A percentile compares a stretch with the other conserved stretches of the same genome.
These are phyloP conservation scores for Mycena filopes DNA, from an alignment of 768 basidiomycete genomes.

Conservation along the genomic window DNA sequence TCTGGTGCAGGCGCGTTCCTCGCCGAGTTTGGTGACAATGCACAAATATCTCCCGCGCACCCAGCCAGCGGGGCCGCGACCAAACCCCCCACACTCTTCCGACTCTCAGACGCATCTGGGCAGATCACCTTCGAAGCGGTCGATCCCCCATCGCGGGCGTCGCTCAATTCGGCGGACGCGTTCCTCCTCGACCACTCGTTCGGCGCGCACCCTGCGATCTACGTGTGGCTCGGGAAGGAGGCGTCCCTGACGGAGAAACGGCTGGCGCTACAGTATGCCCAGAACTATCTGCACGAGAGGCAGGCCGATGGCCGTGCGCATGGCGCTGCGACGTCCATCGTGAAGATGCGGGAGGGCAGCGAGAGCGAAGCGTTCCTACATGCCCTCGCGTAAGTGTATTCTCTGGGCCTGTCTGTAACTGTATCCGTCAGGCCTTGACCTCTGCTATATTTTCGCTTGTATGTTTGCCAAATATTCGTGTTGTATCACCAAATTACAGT, in stretches of 20 bases:
- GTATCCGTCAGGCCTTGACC: not conserved
- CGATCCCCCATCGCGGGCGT: conserved; percentile 39
- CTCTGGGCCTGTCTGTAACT: not conserved
- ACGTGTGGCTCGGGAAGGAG: conserved; percentile 67
- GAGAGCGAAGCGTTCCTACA: conserved; percentile 61
- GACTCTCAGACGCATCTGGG: conserved; percentile 60
- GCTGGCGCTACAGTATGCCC: conserved; percentile 66
- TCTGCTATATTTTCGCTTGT: not conserved
- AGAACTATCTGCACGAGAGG: conserved; percentile 59
- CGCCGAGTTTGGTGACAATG: conserved; percentile 53
- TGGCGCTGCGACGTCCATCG: conserved; percentile 52
- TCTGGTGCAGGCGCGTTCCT: conserved; percentile 60
- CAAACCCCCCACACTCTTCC: conserved; percentile 42
- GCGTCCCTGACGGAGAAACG: conserved; percentile 60
- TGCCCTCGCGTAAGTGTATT: conserved; percentile 34
- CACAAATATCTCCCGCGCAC: conserved; percentile 34
- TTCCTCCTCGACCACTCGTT: conserved; percentile 62
- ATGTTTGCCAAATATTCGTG: no score
- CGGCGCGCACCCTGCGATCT: conserved; percentile 55
- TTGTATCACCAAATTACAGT: no score
- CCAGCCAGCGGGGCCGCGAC: not conserved
- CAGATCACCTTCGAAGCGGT: conserved; percentile 50
- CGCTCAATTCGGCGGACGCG: conserved; percentile 59
- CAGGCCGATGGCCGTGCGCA: conserved; percentile 34
- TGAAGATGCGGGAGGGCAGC: conserved; percentile 65